These are phyloP conservation scores for Amanita pseudoporphyria DNA, from an alignment of 768 basidiomycete species.

Conservation along the genomic window DNA sequence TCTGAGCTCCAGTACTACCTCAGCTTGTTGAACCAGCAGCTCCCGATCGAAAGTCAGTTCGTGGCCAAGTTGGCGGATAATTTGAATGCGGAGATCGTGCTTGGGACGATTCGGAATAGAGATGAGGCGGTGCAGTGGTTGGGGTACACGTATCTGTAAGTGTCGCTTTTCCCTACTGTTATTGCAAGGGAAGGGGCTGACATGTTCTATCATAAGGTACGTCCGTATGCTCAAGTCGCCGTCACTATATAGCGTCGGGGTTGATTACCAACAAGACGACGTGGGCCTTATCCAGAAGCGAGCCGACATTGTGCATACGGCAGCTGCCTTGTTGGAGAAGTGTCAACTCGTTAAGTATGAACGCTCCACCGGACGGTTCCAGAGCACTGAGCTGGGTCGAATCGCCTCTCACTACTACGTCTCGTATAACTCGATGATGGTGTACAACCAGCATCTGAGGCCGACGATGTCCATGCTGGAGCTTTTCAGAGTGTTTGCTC, in stretches of 20 bases:
- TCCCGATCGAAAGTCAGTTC: conserved; percentile 96
- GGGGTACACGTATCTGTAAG: conserved; percentile 88
- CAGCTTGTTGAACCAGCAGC: conserved; percentile 89
- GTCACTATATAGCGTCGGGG: conserved; percentile 76
- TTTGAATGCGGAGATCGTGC: conserved; percentile 92
- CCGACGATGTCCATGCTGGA: conserved; percentile 84
- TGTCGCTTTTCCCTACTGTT: conserved; percentile 8
- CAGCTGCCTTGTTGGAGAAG: conserved; percentile 89
- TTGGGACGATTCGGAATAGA: conserved; percentile 89
- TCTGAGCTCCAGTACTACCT: conserved; percentile 96
- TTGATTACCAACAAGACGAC: conserved; percentile 89
- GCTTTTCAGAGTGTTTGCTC: conserved; percentile 89
- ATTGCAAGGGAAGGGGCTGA: background rate
- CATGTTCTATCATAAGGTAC: conserved; percentile 43
- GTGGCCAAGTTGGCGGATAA: conserved; percentile 90
- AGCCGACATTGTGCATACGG: conserved; percentile 88
- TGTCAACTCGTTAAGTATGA: conserved; percentile 94
- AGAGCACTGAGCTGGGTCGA: conserved; percentile 85
- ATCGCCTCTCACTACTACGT: conserved; percentile 97
- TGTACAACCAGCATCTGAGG: conserved; percentile 89
- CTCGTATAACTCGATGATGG: conserved; percentile 91
- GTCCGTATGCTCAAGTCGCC: conserved; percentile 92
- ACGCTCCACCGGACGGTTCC: conserved; percentile 77
- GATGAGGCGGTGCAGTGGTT: conserved; percentile 98
- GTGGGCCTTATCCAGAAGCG: conserved; percentile 80